Evolutionary conservation across 352 stramenopile genomes (phyloP).

Genomic region (Poterioochromonas sp.): DNA sequence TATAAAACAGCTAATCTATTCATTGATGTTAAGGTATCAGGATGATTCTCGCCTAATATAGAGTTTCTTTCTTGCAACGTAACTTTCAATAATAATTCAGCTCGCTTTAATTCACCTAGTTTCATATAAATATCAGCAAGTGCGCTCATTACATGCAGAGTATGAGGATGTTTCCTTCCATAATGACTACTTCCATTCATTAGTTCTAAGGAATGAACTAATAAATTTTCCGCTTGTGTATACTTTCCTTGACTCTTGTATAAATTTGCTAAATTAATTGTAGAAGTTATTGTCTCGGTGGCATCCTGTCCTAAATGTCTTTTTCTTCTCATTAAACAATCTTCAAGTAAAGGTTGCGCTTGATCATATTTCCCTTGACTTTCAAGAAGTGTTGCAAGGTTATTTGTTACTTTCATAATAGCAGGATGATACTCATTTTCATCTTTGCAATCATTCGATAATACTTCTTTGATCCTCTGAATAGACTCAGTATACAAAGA

Average conservation of each 20-base stretch:
- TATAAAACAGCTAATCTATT: neutral
- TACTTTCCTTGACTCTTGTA: no score
- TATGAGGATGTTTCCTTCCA: no score
- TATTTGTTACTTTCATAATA: no score
- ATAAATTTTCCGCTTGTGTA: no score
- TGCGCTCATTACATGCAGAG: no score
- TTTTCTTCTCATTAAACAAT: no score
- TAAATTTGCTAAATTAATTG: no score
- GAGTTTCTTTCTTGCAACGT: neutral
- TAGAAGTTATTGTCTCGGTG: no score
- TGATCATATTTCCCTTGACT: neutral
- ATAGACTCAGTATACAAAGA: neutral
- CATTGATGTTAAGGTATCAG: neutral
- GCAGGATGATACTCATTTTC: neutral
- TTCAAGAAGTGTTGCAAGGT: neutral
- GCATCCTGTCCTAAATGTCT: no score
- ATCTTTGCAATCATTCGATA: neutral
- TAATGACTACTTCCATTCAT: no score
- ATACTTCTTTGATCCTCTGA: neutral
- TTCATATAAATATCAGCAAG: no score
- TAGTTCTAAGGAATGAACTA: no score
- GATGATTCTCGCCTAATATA: slow-evolving; percentile 12
- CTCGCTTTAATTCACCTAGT: neutral
- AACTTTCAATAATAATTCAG: neutral
- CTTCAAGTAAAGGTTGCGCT: neutral